Percentiles rank a stretch among this genome's conserved stretches.
Evolutionary conservation across 495 filamentous ascomycete species (phyloP).

Genomic region (Neurospora sublineolata): DNA sequence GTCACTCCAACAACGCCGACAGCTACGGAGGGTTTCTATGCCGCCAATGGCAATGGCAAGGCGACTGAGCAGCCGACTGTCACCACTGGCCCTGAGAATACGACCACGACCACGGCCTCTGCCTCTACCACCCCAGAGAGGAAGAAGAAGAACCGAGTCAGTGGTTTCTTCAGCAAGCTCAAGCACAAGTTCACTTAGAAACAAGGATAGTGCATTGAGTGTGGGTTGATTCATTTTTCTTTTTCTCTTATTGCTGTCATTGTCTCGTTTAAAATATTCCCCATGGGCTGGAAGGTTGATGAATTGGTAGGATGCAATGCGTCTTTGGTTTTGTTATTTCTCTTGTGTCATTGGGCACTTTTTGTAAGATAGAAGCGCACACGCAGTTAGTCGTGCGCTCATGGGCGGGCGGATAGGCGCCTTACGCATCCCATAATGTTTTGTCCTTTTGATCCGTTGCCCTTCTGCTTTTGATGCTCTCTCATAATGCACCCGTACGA

Average conservation of each 20-base stretch:
- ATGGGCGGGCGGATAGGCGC: background rate
- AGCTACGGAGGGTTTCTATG: background rate
- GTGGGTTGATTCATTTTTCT: conserved; percentile 6
- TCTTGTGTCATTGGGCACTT: background rate
- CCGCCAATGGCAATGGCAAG: background rate
- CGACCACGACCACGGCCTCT: conserved; percentile 22
- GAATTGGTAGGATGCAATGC: background rate
- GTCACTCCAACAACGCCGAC: background rate
- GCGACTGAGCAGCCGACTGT: conserved; percentile 15
- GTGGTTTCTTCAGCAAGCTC: conserved; percentile 44
- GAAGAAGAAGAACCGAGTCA: conserved; percentile 51
- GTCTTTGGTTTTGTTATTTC: background rate
- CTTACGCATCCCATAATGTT: background rate
- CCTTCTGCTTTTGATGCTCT: background rate
- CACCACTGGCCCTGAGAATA: conserved; percentile 12
- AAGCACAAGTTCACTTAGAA: conserved; percentile 40
- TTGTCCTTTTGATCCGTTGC: background rate
- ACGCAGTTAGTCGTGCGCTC: background rate
- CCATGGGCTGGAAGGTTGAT: background rate
- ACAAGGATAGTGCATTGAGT: conserved; percentile 18
- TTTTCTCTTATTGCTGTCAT: conserved; percentile 14
- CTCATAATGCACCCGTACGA: background rate
- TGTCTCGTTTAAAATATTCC: background rate
- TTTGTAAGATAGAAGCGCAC: background rate
- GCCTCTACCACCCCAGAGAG: conserved; percentile 25